Conservation (phyloP, 495 filamentous ascomycete genomes). For the Aspergillus affinis region DNA sequence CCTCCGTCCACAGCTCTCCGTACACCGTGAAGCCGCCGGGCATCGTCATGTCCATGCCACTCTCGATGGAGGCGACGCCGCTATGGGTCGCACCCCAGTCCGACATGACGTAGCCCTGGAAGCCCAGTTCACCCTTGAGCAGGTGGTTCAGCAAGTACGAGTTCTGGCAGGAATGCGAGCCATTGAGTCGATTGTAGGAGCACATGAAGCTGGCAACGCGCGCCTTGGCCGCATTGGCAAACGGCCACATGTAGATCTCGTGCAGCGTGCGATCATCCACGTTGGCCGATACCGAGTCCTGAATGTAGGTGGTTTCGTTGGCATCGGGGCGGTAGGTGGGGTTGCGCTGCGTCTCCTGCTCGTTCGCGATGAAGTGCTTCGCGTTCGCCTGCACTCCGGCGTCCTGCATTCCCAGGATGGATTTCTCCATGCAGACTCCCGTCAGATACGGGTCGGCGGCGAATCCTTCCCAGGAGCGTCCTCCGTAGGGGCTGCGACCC, state of each 20-base stretch:
- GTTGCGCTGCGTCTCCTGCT: slow-evolving; percentile 47
- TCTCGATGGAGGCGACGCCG: slow-evolving; percentile 51
- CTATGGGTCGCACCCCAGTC: slow-evolving; percentile 66
- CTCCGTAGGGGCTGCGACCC: slow-evolving; percentile 49
- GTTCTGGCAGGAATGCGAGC: slow-evolving; percentile 65
- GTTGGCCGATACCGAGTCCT: slow-evolving; percentile 56
- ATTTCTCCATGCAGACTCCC: slow-evolving; percentile 54
- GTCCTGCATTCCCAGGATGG: slow-evolving; percentile 55
- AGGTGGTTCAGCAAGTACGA: slow-evolving; percentile 60
- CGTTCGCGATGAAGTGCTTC: slow-evolving; percentile 63
- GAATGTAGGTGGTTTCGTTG: slow-evolving; percentile 73
- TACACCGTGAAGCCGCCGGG: slow-evolving; percentile 39
- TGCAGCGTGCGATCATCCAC: slow-evolving; percentile 72
- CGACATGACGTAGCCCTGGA: slow-evolving; percentile 63
- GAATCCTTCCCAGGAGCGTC: slow-evolving; percentile 76
- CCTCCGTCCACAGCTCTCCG: slow-evolving; percentile 61
- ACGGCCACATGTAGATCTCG: slow-evolving; percentile 80
- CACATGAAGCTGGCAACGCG: slow-evolving; percentile 66
- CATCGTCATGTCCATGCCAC: slow-evolving; percentile 64
- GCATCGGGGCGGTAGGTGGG: slow-evolving; percentile 49
- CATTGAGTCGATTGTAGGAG: slow-evolving; percentile 67
- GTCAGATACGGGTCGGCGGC: slow-evolving; percentile 63
- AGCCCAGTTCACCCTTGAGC: slow-evolving; percentile 65
- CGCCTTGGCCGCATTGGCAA: slow-evolving; percentile 63
- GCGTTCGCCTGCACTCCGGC: slow-evolving; percentile 58